Percentiles rank a stretch among this genome's conserved stretches.
These are phyloP conservation scores for Botrytis cinerea DNA, from an alignment of 2,329 filamentous ascomycete species.

Conservation along the genomic window DNA sequence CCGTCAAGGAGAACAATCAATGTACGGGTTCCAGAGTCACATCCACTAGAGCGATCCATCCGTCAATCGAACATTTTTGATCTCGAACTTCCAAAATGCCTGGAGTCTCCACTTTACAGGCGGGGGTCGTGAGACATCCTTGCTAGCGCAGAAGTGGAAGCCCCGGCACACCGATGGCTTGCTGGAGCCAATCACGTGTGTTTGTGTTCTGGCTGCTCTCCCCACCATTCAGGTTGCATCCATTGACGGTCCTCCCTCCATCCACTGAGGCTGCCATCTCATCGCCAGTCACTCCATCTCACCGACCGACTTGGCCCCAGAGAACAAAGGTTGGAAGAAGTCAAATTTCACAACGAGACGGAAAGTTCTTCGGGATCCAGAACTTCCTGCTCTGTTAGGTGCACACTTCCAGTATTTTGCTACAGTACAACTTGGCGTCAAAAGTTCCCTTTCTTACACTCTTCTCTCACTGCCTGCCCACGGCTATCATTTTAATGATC, in stretches of 20 bases:
- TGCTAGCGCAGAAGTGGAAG: not conserved
- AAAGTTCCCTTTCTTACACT: not conserved
- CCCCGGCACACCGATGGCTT: not conserved
- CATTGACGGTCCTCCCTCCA: not conserved
- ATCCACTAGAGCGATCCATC: not conserved
- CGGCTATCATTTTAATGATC: not conserved
- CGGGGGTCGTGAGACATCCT: not conserved
- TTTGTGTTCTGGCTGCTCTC: not conserved
- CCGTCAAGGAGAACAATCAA: not conserved
- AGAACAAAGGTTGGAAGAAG: not conserved
- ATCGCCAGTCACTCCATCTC: not conserved
- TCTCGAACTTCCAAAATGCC: conserved; percentile 13
- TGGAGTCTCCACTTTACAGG: not conserved
- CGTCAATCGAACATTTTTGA: not conserved
- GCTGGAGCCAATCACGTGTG: not conserved
- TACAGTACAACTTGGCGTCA: not conserved
- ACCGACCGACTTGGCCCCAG: not conserved
- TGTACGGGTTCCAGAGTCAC: not conserved
- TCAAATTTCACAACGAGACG: not conserved
- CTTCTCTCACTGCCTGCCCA: not conserved
- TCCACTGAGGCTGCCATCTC: not conserved
- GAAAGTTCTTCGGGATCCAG: not conserved
- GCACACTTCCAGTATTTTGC: not conserved
- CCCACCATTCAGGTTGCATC: not conserved
- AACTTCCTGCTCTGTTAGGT: not conserved